These are phyloP conservation scores for Santalum album DNA, from an alignment of 164 flowering plant genomes.

Conservation along the genomic window DNA sequence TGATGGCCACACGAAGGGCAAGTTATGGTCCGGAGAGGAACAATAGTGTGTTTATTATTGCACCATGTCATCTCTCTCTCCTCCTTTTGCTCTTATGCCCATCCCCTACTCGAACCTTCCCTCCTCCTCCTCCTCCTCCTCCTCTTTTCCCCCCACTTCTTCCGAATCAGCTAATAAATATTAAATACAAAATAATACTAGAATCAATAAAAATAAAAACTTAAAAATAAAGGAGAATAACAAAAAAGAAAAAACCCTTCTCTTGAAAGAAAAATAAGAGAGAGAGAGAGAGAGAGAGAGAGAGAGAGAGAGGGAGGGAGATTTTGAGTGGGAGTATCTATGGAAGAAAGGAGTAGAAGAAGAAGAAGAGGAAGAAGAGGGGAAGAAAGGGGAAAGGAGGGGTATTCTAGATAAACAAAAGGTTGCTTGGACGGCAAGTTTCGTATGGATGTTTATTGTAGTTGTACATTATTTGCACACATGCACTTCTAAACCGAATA, in stretches of 20 bases:
- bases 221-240: too few relatives aligned
- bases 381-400: neutral
- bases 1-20: slow-evolving; percentile 79
- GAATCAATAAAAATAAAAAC: slow-evolving; percentile 2
- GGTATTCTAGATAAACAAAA: slow-evolving; percentile 11
- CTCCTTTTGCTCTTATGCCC: slow-evolving; percentile 10
- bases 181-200: neutral
- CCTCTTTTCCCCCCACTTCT: slow-evolving; percentile 12
- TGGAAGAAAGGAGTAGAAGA: neutral
- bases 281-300: slow-evolving; percentile 11
- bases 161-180: slow-evolving; percentile 1
- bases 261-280: slow-evolving; percentile 10
- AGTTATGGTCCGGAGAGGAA: slow-evolving; percentile 12
- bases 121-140: neutral
- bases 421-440: slow-evolving; percentile 65
- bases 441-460: slow-evolving; percentile 12
- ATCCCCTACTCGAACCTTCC: slow-evolving; percentile 15
- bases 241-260: slow-evolving; percentile 2
- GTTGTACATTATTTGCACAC: slow-evolving; percentile 2
- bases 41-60: slow-evolving; percentile 1
- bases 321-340: too few relatives aligned
- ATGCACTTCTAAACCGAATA: slow-evolving; percentile 1
- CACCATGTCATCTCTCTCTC: slow-evolving; percentile 55
- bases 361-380: neutral
- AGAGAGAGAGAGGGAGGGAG: neutral